A percentile compares a stretch with the other conserved stretches of the same genome.
Conservation (phyloP, 2,329 filamentous ascomycete genomes). For the Chalara sp. region DNA sequence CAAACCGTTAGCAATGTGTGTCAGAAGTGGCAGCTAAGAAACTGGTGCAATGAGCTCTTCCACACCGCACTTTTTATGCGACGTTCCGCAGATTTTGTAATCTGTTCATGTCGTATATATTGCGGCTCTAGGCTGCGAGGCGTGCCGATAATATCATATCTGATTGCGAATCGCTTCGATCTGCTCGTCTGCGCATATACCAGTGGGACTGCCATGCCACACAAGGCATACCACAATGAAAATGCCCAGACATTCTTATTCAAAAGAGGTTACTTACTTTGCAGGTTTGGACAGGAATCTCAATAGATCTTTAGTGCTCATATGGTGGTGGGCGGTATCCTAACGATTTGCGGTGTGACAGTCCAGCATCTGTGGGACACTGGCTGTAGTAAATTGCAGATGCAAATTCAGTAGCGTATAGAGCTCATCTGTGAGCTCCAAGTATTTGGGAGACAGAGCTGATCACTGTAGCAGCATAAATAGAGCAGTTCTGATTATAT, state of each 20-base stretch:
- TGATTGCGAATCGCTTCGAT: background rate
- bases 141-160: background rate
- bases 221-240: background rate
- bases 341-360: constrained; percentile 11
- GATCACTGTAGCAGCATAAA: no score
- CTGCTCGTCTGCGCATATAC: background rate
- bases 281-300: constrained; percentile 92
- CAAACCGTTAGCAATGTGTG: constrained; percentile 8
- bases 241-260: background rate
- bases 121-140: background rate
- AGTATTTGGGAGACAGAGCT: no score
- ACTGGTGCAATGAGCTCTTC: background rate
- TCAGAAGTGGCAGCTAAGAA: background rate
- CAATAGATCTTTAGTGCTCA: constrained; percentile 86
- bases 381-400: constrained; percentile 14
- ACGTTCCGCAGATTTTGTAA: background rate
- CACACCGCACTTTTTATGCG: no score
- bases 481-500: no score
- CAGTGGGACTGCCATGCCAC: background rate
- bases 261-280: constrained; percentile 57
- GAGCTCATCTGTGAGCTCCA: background rate
- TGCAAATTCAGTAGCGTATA: constrained; percentile 7
- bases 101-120: background rate
- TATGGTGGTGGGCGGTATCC: constrained; percentile 47
- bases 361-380: constrained; percentile 15